Evolutionary conservation across 129 eudicot species (phyloP), one percentile per base, ranked within the genome.

Genomic region (Flaveria sonorensis): DNA sequence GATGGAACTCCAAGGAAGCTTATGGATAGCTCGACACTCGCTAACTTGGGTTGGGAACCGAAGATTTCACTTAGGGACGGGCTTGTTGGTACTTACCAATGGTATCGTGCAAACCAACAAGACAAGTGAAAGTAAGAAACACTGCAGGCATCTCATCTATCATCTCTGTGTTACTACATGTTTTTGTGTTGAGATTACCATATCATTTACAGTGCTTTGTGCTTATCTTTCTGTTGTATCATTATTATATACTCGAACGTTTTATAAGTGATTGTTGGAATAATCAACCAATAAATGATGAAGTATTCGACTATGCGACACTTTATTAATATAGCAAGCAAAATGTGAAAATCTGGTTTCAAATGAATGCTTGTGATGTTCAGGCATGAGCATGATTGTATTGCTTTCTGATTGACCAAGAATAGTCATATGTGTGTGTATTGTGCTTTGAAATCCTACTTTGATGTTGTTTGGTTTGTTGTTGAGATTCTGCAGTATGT

Each of bases 1-100:
- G 96, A 95, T 85, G 99, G 99, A 7, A 95, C 99, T 9, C 99
- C 99, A 1, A 91, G 99, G 86, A 95, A 95, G 91, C 93, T 95
- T 68, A 95, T 95, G 97, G 97, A 95, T 78, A 91, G 90, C 77
- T 89, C 97, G 0, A 86, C 74, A 47, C 88, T 95, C 23, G 86
- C 74, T 30, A 79, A 65, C 10, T 71, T 95, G 81, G 99, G 99
- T 39, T 95, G 99, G 99, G 81, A 77, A 60, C 90, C 99, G 0
- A 89, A 91, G 87, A 83, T 91, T 71, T 85, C 92, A 1, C 88
- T 95, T 11, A 75, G 81, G 65, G 99, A 95, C 47, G 99, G 99
- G 13, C 90, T 95, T 40, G 88, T 79, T n/a, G 96, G 85, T 64
- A 95, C 99, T 12, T 95, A 95, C 20, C 80, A 87, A 47, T 95